phyloP scores from a whole-genome alignment of 495 filamentous ascomycete species.

The Neurospora sp. region DNA sequence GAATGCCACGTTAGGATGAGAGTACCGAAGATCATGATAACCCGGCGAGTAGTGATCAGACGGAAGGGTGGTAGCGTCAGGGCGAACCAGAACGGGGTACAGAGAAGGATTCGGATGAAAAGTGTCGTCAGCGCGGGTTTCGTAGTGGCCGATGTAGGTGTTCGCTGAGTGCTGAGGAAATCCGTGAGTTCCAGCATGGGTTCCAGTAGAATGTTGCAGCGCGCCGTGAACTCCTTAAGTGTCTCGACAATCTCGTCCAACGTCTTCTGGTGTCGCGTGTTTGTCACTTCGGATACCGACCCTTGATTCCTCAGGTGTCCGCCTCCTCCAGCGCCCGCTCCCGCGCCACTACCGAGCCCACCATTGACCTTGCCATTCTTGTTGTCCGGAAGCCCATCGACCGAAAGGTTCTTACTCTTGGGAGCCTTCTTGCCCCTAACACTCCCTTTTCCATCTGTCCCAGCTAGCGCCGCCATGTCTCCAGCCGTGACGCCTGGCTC shows the following conservation, averaged over 20 bases:
- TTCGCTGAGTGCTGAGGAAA: conserved; percentile 84
- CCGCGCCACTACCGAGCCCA: conserved; percentile 4
- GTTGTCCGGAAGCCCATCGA: conserved; percentile 28
- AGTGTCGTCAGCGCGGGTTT: conserved; percentile 82
- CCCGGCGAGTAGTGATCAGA: conserved; percentile 78
- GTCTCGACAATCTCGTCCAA: conserved; percentile 96
- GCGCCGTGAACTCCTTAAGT: conserved; percentile 71
- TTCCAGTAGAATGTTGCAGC: conserved; percentile 86
- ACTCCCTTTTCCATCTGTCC: conserved; percentile 10
- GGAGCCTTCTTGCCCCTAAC: conserved; percentile 10
- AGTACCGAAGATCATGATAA: conserved; percentile 71
- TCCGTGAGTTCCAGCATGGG: conserved; percentile 81
- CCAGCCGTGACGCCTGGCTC: conserved; percentile 24
- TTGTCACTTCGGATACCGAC: conserved; percentile 47
- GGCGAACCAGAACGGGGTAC: conserved; percentile 79
- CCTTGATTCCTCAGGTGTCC: conserved; percentile 32
- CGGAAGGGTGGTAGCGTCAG: conserved; percentile 72
- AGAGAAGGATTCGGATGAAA: conserved; percentile 77
- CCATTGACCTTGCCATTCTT: conserved; percentile 39
- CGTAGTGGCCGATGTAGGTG: conserved; percentile 85
- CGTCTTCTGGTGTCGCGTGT: conserved; percentile 64
- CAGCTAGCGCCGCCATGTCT: conserved; percentile 5
- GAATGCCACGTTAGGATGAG: conserved; percentile 84
- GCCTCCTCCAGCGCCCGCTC: conserved; percentile 27
- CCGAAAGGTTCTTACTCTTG: conserved; percentile 23